Evolutionary conservation across 148 eudicot genomes (phyloP), one percentile per base, ranked within the genome.

Genomic region (Camellia japonica): DNA sequence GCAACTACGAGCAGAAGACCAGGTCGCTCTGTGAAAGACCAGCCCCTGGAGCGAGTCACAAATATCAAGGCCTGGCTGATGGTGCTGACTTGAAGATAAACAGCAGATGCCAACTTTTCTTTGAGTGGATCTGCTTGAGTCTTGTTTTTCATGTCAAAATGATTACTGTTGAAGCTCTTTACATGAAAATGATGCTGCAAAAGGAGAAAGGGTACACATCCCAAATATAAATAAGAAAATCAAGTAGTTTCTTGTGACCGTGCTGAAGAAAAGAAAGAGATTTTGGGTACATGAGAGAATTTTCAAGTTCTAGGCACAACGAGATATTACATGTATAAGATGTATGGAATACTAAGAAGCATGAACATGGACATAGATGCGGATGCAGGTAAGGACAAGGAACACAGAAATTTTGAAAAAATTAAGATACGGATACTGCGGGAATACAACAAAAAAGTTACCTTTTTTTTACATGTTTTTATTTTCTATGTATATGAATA

Each of bases 11-110:
- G 94, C 59, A 91, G 84, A 63, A 89, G 75, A 65, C 94, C 94
- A 16, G 94, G 94, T 49, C 94, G 85, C 82, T 90, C 93, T 15
- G 81, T 71, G 64, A 88, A 87, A 43, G 91, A 91, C 94, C 94
- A 91, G 18, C 94, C 83, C 68, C 91, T 76, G 41, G 94, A 87
- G 23, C 94, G 94, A 43, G 94, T 91, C 60, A 91, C 91, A 78
- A 91, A 91, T 8, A 91, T 91, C 23, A 91, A 81, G 11, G 91
- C 94, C 71, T 91, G 94, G 80, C 94, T 91, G 55, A 91, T 91
- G 52, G 87, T 91, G 85, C 94, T 91, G 58, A 91, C 85, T 89
- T 91, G 94, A n/a, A 91, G 91, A 73, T 91, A 91, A 38, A 91
- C 61, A 59, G 94, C 94, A 41, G 94, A 91, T 82, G 94, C 90